Conservation (phyloP, 2,329 filamentous ascomycete species). For the Fusarium sp. region DNA sequence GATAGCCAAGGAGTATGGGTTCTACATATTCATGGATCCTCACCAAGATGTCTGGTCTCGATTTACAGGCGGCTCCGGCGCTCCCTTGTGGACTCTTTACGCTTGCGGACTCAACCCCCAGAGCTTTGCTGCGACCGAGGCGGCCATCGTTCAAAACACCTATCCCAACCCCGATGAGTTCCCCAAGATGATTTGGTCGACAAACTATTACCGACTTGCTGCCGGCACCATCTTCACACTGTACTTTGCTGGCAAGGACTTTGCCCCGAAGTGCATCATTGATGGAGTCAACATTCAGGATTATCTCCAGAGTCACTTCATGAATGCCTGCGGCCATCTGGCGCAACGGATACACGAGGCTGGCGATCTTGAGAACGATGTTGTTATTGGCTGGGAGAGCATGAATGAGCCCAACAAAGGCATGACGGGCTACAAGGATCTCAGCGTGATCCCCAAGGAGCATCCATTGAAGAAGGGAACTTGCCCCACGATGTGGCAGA, state of each 20-base stretch:
- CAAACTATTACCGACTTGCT: constrained; percentile 90
- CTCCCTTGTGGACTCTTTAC: constrained; percentile 97
- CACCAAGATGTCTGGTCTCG: constrained; percentile 99
- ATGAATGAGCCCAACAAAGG: constrained; percentile 95
- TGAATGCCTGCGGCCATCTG: constrained; percentile 82
- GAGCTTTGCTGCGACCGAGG: constrained; percentile 86
- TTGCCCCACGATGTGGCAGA: constrained; percentile 93
- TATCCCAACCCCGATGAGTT: constrained; percentile 86
- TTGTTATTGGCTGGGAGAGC: constrained; percentile 95
- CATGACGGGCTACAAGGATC: constrained; percentile 83
- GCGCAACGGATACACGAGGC: constrained; percentile 89
- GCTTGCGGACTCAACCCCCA: constrained; percentile 91
- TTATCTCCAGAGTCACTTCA: constrained; percentile 88
- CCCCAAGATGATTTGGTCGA: constrained; percentile 99
- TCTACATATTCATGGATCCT: constrained; percentile 98
- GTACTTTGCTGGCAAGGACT: constrained; percentile 91
- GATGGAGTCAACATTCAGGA: constrained; percentile 97
- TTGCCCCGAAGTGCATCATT: constrained; percentile 95
- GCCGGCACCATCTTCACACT: constrained; percentile 93
- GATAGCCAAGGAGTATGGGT: constrained; percentile 87
- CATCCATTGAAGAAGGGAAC: constrained; percentile 94
- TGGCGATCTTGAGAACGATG: constrained; percentile 85
- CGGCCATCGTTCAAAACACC: constrained; percentile 94
- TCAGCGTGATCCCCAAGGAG: constrained; percentile 83
- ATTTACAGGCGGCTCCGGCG: constrained; percentile 92